These are phyloP conservation scores for Suillus plorans DNA, from an alignment of 768 basidiomycete genomes.

Conservation along the genomic window DNA sequence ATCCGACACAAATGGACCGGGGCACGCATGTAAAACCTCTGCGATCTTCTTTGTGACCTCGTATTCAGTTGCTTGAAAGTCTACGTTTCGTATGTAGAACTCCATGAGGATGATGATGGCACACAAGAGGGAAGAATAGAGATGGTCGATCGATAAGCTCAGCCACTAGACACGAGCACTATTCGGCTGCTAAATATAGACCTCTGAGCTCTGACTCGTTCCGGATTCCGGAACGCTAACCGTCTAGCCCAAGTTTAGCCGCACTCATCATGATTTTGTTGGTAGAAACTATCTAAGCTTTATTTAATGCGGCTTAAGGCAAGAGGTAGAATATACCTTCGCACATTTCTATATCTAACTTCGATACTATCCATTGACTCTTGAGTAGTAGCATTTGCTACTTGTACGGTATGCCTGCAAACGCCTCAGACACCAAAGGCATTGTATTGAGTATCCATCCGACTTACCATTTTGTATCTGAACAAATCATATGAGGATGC, in stretches of 20 bases:
- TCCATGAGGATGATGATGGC: constrained; percentile 32
- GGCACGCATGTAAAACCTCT: constrained; percentile 47
- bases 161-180: background rate
- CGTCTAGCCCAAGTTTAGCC: background rate
- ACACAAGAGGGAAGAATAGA: background rate
- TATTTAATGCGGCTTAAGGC: background rate
- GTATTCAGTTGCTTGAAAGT: constrained; percentile 46
- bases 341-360: background rate
- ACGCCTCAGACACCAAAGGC: background rate
- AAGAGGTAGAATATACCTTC: background rate
- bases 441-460: background rate
- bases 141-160: constrained; percentile 3
- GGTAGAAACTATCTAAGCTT: background rate
- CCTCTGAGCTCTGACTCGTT: too few species aligned
- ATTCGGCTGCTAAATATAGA: background rate
- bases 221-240: too few species aligned
- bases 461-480: constrained; percentile 49
- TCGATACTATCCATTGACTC: background rate
- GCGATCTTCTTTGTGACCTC: constrained; percentile 59
- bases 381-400: constrained; percentile 12
- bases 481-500: background rate
- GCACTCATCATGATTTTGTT: background rate
- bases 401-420: constrained; percentile 31
- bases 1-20: constrained; percentile 26
- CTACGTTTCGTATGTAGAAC: constrained; percentile 33